Evolutionary conservation across 768 basidiomycete species (phyloP), one percentile per base, ranked within the genome.

Genomic region (Russula olivacea): DNA sequence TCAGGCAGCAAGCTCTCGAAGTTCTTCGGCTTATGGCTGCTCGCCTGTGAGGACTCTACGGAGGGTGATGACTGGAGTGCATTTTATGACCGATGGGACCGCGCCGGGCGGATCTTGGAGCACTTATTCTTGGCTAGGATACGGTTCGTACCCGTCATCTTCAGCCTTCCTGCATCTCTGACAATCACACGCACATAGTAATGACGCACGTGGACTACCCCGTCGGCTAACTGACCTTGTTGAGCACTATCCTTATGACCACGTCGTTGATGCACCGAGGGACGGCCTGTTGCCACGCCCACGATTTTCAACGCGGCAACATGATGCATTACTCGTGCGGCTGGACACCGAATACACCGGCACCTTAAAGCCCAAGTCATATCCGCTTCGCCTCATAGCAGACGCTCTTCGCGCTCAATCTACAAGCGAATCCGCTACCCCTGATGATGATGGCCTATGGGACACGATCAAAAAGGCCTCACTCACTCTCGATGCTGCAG

Each of bases 1-100:
- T 89, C 88, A 7, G 89, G 88, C 30, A 90, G 87, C 76, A 91
- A 87, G 69, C 77, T 91, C 9, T 82, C 85, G 34, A 89, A 85
- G 72, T 77, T 86, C 61, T 76, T 88, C 51, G 90, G 90, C 14
- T 71, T 89, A 53, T 92, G 90, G 90, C 73, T 91, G 23, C 74
- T 92, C 15, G 74, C 80, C 4, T 71, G 79, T 1, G 76, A 78
- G 43, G 76, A 81, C 30, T 74, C 77, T 3, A 77, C 80, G 48
- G 74, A 75, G 11, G 77, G 74, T 1, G 85, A 88, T 55, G 81
- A 84, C 58, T 89, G 84, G 85, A 61, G 72, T 14, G 71, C 77
- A 10, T 90, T 91, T 70, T 92, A 91, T 70, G 75, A 77, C 4
- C 79, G 86, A 34, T 92, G 91, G 91, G 88, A 92, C 67, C 77